Evolutionary conservation across 495 filamentous ascomycete genomes (phyloP), one percentile per base, ranked within the genome.

Genomic region (Xylaria grammica): DNA sequence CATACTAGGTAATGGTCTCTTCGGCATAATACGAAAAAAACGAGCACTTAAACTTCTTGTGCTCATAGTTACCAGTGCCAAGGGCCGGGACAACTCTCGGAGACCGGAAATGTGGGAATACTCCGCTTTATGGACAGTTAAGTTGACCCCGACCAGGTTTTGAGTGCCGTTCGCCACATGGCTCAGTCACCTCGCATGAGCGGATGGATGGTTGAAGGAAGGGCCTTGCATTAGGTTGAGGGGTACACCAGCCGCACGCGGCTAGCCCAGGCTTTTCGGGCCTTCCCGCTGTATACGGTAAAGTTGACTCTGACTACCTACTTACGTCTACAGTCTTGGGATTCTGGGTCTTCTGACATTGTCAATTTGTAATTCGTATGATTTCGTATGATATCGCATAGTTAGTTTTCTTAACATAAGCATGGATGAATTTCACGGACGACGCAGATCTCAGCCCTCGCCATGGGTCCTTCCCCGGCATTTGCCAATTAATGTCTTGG

Each of bases 21-120:
- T n/a, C n/a, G n/a, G n/a, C n/a, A n/a, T n/a, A n/a, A n/a, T n/a
- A n/a, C n/a, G n/a, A n/a, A n/a, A n/a, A n/a, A n/a, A n/a, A n/a
- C n/a, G n/a, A n/a, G n/a, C n/a, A n/a, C n/a, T n/a, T n/a, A n/a
- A n/a, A n/a, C n/a, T n/a, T n/a, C n/a, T n/a, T n/a, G n/a, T n/a
- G n/a, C n/a, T n/a, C n/a, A n/a, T n/a, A n/a, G n/a, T n/a, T n/a
- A n/a, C n/a, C n/a, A n/a, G n/a, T 30, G 17, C 27, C 26, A 19
- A n/a, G 26, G 27, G 0, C 6, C 26, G 7, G 6, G 15, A 29
- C 49, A 7, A 51, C 6, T 19, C 30, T 51, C 49, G 49, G 15
- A 30, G 49, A 29, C 49, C 49, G 49, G 26, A 3, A 51, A 30
- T n/a, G n/a, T n/a, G n/a, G n/a, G n/a, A n/a, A 51, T 51, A 15